Evolutionary conservation across 805 yeast species (phyloP), one percentile per base, ranked within the genome.

Genomic region (Wickerhamomyces bovis): DNA sequence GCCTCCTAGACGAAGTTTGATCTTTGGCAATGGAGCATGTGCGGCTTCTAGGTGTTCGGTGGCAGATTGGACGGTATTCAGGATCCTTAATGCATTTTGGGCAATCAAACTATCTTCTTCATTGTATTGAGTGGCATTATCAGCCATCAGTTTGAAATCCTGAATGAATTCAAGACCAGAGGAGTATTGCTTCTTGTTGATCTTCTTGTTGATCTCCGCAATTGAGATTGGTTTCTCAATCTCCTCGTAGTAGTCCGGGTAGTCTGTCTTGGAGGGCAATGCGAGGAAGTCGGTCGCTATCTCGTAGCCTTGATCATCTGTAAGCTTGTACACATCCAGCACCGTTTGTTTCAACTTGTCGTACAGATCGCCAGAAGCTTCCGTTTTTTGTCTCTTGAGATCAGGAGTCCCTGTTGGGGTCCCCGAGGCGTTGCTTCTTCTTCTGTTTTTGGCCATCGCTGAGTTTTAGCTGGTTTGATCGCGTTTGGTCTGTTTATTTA

Each of bases 181-280:
- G 43, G 55, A 13, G 49, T 73, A 72, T 38, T 61, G 61, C 39
- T 67, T 60, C 10, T 64, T 55, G 11, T 66, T 64, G 39, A 77
- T 58, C 47, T 76, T 77, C 48, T 64, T 67, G 49, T 73, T 73
- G 48, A 88, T 80, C 63, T 85, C 92, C 46, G 77, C 72, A 12
- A 88, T 62, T 0, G 95, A 83, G 3, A 85, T 78, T 2, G 96
- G 95, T 44, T 70, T 66, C 45, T 86, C 81, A 40, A 87, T 80
- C 45, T 80, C 69, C 47, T 77, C 75, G 61, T 83, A 87, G 63
- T 89, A 89, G 60, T 88, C 95, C 0, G 96, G 89, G 58, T 85
- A 88, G 41, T 77, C 65, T 60, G 83, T 81, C 54, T 81, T 78
- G 22, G 85, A 75, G 8, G 96, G 97, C 35, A 89, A 71, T 54